Conservation (phyloP, 257 asterid genomes). For the Solanum chiquidenum region DNA sequence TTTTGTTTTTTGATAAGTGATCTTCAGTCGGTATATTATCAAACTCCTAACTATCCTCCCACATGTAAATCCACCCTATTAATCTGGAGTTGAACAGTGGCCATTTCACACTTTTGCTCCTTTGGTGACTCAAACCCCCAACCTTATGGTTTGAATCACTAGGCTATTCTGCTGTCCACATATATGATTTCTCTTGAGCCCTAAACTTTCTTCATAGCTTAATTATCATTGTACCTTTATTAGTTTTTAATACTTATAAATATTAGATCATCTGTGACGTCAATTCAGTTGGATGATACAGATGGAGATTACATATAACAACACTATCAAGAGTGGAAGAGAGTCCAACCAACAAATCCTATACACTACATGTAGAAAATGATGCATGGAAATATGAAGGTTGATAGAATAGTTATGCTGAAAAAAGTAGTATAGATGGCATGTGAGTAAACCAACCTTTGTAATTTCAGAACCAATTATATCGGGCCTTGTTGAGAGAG, state of each 20-base stretch:
- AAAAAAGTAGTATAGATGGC: background rate
- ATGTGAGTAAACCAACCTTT: conserved; percentile 37
- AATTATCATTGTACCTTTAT: background rate
- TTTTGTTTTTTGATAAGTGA: background rate
- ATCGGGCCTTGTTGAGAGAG: conserved; percentile 96
- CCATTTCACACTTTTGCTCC: background rate
- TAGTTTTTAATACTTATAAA: background rate
- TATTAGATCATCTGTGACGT: background rate
- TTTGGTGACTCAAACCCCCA: background rate
- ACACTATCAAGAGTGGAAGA: background rate
- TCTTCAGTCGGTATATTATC: background rate
- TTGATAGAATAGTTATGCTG: background rate
- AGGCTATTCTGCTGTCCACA: background rate
- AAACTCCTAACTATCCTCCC: background rate
- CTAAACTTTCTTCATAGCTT: background rate
- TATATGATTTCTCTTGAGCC: background rate
- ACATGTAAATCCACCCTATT: background rate
- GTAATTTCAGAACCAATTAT: conserved; percentile 73
- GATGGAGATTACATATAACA: background rate
- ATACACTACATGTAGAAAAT: background rate
- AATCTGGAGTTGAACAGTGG: background rate
- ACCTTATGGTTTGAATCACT: background rate
- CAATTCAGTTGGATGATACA: background rate
- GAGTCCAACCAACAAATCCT: background rate
- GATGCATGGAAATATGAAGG: background rate